A percentile compares a stretch with the other conserved stretches of the same genome.
These are phyloP conservation scores for Boletus edulis DNA, from an alignment of 768 basidiomycete species.

Conservation along the genomic window DNA sequence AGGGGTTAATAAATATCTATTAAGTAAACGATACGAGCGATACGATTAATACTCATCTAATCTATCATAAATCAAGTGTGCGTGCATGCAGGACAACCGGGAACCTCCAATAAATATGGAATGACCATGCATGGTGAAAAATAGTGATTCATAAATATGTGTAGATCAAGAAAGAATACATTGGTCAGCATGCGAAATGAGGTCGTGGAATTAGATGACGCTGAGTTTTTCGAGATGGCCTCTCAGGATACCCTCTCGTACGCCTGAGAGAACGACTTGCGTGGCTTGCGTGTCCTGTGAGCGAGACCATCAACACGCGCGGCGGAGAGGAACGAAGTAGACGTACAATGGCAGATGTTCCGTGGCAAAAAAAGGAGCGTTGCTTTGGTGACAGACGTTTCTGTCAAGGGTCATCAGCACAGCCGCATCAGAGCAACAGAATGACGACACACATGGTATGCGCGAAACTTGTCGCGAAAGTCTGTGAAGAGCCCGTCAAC, in stretches of 20 bases:
- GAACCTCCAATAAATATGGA: no score
- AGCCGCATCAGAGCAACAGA: background rate
- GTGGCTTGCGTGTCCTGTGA: constrained; percentile 39
- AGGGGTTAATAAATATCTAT: no score
- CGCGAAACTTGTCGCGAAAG: constrained; percentile 66
- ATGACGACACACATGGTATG: constrained; percentile 51
- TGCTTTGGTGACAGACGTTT: constrained; percentile 54
- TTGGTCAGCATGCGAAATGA: no score
- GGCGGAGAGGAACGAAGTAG: background rate
- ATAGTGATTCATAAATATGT: no score
- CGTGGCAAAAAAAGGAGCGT: constrained; percentile 64
- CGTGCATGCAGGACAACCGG: no score
- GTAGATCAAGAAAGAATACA: no score
- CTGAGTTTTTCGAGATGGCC: constrained; percentile 31
- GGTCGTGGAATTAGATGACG: constrained; percentile 20
- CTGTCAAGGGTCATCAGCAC: constrained; percentile 30
- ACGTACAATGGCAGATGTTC: constrained; percentile 70
- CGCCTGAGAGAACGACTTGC: constrained; percentile 36
- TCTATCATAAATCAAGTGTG: no score
- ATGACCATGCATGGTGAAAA: no score
- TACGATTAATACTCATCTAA: no score
- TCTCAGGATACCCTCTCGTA: constrained; percentile 42
- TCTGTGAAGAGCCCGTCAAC: constrained; percentile 36
- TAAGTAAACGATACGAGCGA: no score
- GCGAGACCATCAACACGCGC: background rate